A percentile compares a stretch with the other conserved stretches of the same genome.
Conservation (phyloP, 768 basidiomycete species). For the Suillus weaverae region DNA sequence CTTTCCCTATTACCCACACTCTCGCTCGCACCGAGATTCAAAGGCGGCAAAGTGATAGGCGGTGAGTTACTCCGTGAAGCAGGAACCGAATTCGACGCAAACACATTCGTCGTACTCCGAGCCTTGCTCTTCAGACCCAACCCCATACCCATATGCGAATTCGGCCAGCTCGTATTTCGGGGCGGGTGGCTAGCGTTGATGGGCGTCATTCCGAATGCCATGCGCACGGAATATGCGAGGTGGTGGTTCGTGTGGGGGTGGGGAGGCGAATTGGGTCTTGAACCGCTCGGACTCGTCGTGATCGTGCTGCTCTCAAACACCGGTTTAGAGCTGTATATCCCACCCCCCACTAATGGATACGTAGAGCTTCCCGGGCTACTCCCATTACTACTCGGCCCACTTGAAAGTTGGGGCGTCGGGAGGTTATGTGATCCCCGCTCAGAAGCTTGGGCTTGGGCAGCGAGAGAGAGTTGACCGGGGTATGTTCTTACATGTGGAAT, state of each 20-base stretch:
- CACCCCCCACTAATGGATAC: constrained; percentile 36
- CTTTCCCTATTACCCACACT: background rate
- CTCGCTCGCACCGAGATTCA: constrained; percentile 42
- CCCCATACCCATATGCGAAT: constrained; percentile 14
- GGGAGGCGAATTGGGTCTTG: constrained; percentile 62
- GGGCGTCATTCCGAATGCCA: constrained; percentile 92
- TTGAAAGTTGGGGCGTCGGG: constrained; percentile 63
- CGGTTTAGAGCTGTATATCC: constrained; percentile 19
- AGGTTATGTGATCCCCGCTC: constrained; percentile 33
- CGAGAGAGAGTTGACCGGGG: constrained; percentile 32
- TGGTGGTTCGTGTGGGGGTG: constrained; percentile 51
- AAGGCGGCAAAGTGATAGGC: constrained; percentile 70
- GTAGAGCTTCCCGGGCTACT: constrained; percentile 60
- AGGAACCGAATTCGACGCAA: constrained; percentile 39
- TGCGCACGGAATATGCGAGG: constrained; percentile 80
- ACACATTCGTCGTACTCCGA: constrained; percentile 4
- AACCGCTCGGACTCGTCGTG: constrained; percentile 49
- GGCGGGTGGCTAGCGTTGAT: constrained; percentile 46
- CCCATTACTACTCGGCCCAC: constrained; percentile 62
- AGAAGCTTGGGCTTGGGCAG: constrained; percentile 22
- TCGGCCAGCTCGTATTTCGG: constrained; percentile 42
- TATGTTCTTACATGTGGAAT: constrained; percentile 34
- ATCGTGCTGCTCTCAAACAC: constrained; percentile 29
- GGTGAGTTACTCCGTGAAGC: constrained; percentile 65
- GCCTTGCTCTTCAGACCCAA: background rate